phyloP scores from a whole-genome alignment of 441 rosid species.

The Syzygium malaccense region DNA sequence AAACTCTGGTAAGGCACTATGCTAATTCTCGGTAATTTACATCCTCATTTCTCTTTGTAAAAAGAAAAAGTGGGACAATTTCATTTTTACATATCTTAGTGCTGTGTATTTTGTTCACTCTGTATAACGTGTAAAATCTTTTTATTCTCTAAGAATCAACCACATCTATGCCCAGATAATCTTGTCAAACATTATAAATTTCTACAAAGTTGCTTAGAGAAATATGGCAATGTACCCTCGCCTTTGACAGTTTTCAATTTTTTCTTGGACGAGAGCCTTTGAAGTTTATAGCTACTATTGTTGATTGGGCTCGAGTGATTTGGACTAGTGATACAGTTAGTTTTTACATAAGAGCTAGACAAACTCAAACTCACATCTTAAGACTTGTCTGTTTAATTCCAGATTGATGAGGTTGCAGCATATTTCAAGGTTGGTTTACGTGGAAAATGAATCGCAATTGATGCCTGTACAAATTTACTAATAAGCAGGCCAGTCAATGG shows the following conservation, averaged over 20 bases:
- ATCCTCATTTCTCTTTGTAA: not conserved
- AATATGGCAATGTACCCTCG: not conserved
- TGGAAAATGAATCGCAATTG: not conserved
- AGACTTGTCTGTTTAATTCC: not conserved
- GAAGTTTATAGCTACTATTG: not conserved
- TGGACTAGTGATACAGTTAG: not conserved
- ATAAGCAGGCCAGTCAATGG: not conserved
- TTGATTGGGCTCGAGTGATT: not conserved
- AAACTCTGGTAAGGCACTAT: not conserved
- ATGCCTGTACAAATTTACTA: not conserved
- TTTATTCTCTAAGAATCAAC: not conserved
- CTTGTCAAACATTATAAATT: not conserved
- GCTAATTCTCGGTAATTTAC: not conserved
- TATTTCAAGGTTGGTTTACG: not conserved
- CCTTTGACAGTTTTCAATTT: not conserved
- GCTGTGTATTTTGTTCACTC: not conserved
- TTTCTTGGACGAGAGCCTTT: not conserved
- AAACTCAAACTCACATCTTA: not conserved
- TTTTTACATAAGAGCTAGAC: not conserved
- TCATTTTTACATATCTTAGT: not conserved
- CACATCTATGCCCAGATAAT: not conserved
- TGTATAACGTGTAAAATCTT: not conserved
- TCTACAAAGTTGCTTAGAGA: not conserved
- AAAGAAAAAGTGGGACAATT: not conserved
- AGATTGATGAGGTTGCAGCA: not conserved